Base-by-base conservation (phyloP, 805 yeast genomes). In the Starmerella vitae region DNA sequence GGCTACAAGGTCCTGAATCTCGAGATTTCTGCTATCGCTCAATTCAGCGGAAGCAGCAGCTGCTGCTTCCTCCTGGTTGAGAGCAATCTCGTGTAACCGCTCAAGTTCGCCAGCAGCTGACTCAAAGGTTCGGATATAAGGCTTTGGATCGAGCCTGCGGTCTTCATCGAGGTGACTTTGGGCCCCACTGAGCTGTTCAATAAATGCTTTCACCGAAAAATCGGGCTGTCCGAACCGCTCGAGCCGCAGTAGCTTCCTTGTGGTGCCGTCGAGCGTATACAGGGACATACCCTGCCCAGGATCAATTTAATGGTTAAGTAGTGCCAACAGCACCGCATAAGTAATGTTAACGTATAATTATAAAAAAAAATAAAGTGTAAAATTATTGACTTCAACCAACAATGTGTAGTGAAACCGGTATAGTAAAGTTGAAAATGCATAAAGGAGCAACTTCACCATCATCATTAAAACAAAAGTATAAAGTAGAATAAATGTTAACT, bases 121-220 rank as follows among this genome's bases (percentile, higher is more conserved):
- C 55, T 88, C 96, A 57, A 91, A 86, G 0, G 94, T 83, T 49
- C 95, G 71, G 34, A 88, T 88, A 55, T 82, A 91, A 2, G 97
- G 97, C 53, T 83, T 84, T 1, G 97, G 95, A 53, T 91, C 95
- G 39, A 84, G 59, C 10, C 62, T 58, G 47, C 41, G 42, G 38
- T 45, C 52, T 22, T 42, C 51, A 18, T 45, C 42, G 25, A 53
- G 47, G 36, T 52, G 52, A 32, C 71, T 64, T 47, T 78, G 81
- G 52, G 76, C 79, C 52, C 74, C 74, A 45, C 86, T 72, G 47
- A 86, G 63, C 52, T 74, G 78, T 54, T 85, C 91, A 20, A 85
- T 73, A 57, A 85, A 83, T 39, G 82, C 88, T 44, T 77, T 71
- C 2, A 82, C 82, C 0, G 85, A 71, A 40, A 80, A 61, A 13